Evolutionary conservation across 2,329 filamentous ascomycete genomes (phyloP), one percentile per base, ranked within the genome.

Genomic region (Arthrobotrys conoides): DNA sequence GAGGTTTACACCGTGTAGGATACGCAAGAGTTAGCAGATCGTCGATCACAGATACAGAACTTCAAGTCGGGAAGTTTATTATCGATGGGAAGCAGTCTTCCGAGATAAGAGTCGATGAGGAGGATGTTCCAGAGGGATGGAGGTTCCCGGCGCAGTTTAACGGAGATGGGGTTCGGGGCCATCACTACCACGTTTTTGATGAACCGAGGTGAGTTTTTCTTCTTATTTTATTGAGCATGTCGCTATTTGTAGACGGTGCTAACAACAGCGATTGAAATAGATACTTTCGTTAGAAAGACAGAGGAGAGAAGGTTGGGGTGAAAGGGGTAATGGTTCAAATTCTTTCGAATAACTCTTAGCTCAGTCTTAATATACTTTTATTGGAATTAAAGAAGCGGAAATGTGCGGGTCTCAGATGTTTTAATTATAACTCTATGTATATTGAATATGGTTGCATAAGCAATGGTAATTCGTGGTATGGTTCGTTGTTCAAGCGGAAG

Each of bases 11-110:
- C 85, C 89, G 95, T 79, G 91, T 92, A 0, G 95, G 93, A 0
- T 99, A 99, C 84, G 96, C 96, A 3, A 88, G 96, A 68, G 91
- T 99, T 66, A 95, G 92, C 82, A 88, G 96, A 82, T 91, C 91
- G 82, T 96, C 93, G 0, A 98, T 99, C 82, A 99, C 96, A 12
- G 96, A 99, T 84, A 99, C 96, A 1, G 96, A 99, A 86, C 87
- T 99, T 70, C 96, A 99, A 87, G 70, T 97, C 36, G 96, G 93
- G 82, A 98, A 98, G 85, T 98, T 99, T 85, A 89, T 94, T 38
- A 89, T 99, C 53, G 94, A 93, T 16, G 89, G 91, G 72, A 87
- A 87, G 66, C 88, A 92, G 72, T 86, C 90, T 80, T 87, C 92
- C 72, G 87, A 85, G 68, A 84, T 83, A 24, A 86, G 87, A 33